A percentile compares a stretch with the other conserved stretches of the same genome.
These are phyloP conservation scores for Linanthus parryae DNA, from an alignment of 148 eudicot genomes.

Conservation along the genomic window DNA sequence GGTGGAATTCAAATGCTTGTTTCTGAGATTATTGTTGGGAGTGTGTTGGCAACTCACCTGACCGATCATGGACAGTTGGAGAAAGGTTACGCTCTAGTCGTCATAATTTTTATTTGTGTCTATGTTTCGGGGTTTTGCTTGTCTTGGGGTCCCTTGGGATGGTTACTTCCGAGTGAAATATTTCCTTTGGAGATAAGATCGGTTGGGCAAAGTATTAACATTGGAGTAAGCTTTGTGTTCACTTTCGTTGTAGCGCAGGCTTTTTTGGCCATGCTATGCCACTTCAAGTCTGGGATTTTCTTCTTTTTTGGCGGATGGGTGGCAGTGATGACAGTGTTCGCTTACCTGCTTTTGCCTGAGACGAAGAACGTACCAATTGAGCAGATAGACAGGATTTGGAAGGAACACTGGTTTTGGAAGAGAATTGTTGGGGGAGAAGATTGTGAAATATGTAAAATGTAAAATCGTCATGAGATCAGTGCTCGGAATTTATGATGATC, in stretches of 20 bases:
- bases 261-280: constrained; percentile 29
- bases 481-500: too few species aligned
- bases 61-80: constrained; percentile 10
- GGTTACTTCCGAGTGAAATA: constrained; percentile 44
- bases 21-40: constrained; percentile 7
- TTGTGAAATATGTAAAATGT: too few species aligned
- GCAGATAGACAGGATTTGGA: constrained; percentile 35
- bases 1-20: constrained; percentile 29
- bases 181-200: constrained; percentile 41
- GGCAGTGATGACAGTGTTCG: constrained; percentile 32
- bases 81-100: constrained; percentile 23
- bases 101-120: constrained; percentile 27
- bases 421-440: constrained; percentile 8
- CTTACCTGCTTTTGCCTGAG: constrained; percentile 40
- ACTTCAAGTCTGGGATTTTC: constrained; percentile 37
- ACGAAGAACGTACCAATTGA: constrained; percentile 42
- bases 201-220: constrained; percentile 33
- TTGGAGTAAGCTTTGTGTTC: constrained; percentile 29
- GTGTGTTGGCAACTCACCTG: constrained; percentile 4
- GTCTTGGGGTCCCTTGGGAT: constrained; percentile 48
- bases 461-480: too few species aligned
- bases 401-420: constrained; percentile 43
- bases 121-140: constrained; percentile 26
- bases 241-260: constrained; percentile 31
- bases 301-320: constrained; percentile 49